These are phyloP conservation scores for Colletotrichum gigasporum DNA, from an alignment of 2,329 filamentous ascomycete species.

Conservation along the genomic window DNA sequence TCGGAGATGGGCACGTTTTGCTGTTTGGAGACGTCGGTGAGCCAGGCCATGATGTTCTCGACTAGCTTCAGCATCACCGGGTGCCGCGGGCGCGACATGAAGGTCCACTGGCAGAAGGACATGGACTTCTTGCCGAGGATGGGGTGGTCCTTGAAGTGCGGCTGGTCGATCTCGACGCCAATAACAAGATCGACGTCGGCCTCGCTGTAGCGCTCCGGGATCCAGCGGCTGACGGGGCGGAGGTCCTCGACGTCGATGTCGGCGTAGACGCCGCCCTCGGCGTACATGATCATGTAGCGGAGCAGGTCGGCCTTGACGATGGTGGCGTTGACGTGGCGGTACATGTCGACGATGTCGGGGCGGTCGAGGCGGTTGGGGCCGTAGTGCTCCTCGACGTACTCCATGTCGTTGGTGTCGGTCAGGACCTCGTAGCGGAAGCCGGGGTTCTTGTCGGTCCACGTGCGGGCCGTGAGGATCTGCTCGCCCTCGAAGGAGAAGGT, in stretches of 20 bases:
- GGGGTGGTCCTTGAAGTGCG: constrained; percentile 69
- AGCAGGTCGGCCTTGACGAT: constrained; percentile 76
- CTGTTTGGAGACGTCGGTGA: constrained; percentile 65
- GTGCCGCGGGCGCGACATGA: constrained; percentile 73
- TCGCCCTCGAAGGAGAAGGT: constrained; percentile 73
- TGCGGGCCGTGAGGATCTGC: constrained; percentile 67
- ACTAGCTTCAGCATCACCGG: constrained; percentile 75
- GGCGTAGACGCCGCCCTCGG: constrained; percentile 80
- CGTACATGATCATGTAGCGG: constrained; percentile 77
- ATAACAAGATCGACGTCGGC: constrained; percentile 76
- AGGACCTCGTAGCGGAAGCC: constrained; percentile 74
- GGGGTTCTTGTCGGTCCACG: constrained; percentile 74
- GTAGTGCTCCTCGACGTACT: constrained; percentile 75
- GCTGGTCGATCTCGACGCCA: constrained; percentile 77
- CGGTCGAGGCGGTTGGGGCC: constrained; percentile 72
- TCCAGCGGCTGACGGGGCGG: constrained; percentile 45
- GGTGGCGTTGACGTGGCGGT: constrained; percentile 66
- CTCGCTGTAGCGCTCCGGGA: constrained; percentile 64
- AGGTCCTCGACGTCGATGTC: constrained; percentile 56
- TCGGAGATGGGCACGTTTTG: constrained; percentile 68
- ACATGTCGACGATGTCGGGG: constrained; percentile 71
- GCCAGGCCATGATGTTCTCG: constrained; percentile 74
- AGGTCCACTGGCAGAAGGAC: constrained; percentile 81
- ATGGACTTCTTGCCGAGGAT: constrained; percentile 74
- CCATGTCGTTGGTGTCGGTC: constrained; percentile 73